Evolutionary conservation across 805 yeast genomes (phyloP), one percentile per base, ranked within the genome.

Genomic region (Ogataea pilisensis): DNA sequence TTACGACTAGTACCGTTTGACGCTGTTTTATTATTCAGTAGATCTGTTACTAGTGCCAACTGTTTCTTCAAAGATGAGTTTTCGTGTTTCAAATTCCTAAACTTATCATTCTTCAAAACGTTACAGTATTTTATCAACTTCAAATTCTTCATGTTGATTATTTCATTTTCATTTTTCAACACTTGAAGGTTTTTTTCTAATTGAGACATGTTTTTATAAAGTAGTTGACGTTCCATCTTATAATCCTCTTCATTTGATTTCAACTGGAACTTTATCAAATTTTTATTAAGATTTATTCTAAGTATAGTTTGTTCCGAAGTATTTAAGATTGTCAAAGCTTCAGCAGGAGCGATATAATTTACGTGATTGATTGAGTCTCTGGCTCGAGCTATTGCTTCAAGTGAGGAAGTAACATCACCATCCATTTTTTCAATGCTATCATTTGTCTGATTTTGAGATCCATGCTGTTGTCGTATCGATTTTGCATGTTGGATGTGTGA

Each of bases 101-200:
- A 35, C 27, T 53, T 59, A 20, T 59, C 61, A 26, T 51, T 53
- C 34, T 62, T 64, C 30, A 64, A 44, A 16, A 47, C 39, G 35
- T 57, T 56, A 32, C 54, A 54, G 39, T 60, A 55, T 35, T 60
- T 61, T 31, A 61, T 60, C 38, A 63, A 46, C 42, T 60, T 62
- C 27, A 56, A 41, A 42, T 65, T 65, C 34, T 61, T 61, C 20
- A 48, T 35, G 29, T 49, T 57, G 18, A 64, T 50, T 24, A 54
- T 57, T 37, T 55, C 52, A 41, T 63, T 64, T 31, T 60, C 64
- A 26, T 54, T 49, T 38, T 51, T 49, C 18, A 55, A 44, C 12
- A 59, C 42, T 28, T 48, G 54, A 17, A 58, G 19, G 31, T 53
- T 56, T 31, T 51, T 51, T 37, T 61, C 62, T 26, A 55, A 49